Evolutionary conservation across 179 eudicot genomes (phyloP), one percentile per base, ranked within the genome.

Genomic region (Camellia oleifera): DNA sequence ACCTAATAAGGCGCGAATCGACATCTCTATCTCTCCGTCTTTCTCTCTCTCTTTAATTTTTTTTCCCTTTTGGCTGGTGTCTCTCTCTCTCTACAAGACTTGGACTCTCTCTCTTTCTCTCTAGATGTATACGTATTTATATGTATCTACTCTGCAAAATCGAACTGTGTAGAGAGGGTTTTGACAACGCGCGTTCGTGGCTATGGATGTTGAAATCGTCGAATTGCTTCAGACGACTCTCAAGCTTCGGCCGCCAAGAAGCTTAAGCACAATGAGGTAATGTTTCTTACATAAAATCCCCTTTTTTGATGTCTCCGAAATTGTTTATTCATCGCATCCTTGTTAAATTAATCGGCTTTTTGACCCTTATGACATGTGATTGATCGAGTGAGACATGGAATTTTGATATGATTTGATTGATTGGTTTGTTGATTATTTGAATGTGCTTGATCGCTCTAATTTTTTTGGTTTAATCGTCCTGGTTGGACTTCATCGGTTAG

Each of bases 141-240:
- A 9, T 56, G 18, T 69, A 15, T 44, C 18, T 13, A 69, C 72
- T 69, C 2, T 13, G 52, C 72, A 15, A 20, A 71, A 52, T 48
- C 3, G 10, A 5, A 76, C 69, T 63, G 23, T 66, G 40, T 32
- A 32, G 40, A 56, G 42, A 53, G 64, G 63, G 48, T 26, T 53
- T 32, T 15, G 62, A 64, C 53, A 32, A 18, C 26, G 2, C 10
- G 76, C 17, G 42, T 52, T 40, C 14, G 63, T 40, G 63, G 73
- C 46, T 14, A 71, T 78, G 77, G 84, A 83, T 4, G 80, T 85
- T 80, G 87, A 85, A 74, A 67, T 83, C 17, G 90, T 82, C 56
- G 63, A 67, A 56, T 68, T 4, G 64, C 80, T 48, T 13, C 79
- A 23, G 42, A 65, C 7, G 73, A 77, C 68, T 81, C 85, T 52